Evolutionary conservation across 768 basidiomycete species (phyloP).

Genomic region (Tylopilus rubrobrunneus): DNA sequence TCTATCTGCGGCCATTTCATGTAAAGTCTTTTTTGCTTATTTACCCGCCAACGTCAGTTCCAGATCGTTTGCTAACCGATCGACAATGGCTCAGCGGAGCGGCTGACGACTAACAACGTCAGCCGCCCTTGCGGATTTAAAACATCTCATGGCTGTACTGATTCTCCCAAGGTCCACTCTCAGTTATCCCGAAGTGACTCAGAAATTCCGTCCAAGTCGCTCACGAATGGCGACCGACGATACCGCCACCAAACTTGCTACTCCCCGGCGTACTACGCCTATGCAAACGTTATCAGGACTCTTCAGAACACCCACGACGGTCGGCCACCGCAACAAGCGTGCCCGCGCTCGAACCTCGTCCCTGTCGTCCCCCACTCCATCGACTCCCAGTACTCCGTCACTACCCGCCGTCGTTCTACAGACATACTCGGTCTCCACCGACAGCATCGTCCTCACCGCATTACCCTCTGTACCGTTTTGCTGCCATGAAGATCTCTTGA

Average conservation of each 20-base stretch:
- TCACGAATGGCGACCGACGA: slow-evolving; percentile 9
- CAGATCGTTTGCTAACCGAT: too few relatives aligned
- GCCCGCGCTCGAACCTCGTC: slow-evolving; percentile 8
- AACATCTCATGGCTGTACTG: too few relatives aligned
- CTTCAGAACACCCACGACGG: slow-evolving; percentile 20
- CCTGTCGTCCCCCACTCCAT: slow-evolving; percentile 5
- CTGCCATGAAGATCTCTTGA: slow-evolving; percentile 68
- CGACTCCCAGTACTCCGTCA: slow-evolving; percentile 4
- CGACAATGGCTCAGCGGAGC: too few relatives aligned
- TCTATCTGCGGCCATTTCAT: too few relatives aligned
- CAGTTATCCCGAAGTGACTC: too few relatives aligned
- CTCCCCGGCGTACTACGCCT: slow-evolving; percentile 11
- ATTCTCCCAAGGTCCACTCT: too few relatives aligned
- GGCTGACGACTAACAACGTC: too few relatives aligned
- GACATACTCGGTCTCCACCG: slow-evolving; percentile 45
- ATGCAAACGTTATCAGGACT: slow-evolving; percentile 16
- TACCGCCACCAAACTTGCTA: background rate
- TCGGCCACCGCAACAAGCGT: slow-evolving; percentile 21
- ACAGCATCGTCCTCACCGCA: slow-evolving; percentile 61
- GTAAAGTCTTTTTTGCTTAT: too few relatives aligned
- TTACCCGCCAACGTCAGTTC: too few relatives aligned
- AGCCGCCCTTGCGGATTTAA: too few relatives aligned
- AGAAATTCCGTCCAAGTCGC: background rate
- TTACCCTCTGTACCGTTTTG: slow-evolving; percentile 60
- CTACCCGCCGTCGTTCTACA: slow-evolving; percentile 53